phyloP scores from a whole-genome alignment of 768 basidiomycete species.

The Rhodotorula babjevae region DNA sequence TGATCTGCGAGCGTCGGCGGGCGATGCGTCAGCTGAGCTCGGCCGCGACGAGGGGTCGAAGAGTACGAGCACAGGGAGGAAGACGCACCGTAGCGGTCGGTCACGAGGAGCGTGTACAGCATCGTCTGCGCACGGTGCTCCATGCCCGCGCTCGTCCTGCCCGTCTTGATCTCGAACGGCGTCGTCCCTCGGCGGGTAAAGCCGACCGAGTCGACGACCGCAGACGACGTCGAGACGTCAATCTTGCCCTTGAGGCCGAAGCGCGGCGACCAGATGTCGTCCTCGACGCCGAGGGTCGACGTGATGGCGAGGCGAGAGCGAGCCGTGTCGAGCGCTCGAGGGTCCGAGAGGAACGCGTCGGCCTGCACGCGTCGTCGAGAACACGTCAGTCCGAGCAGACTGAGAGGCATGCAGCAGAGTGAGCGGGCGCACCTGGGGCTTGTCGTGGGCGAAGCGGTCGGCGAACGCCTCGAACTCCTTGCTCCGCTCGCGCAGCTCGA shows the following conservation, averaged over 20 bases:
- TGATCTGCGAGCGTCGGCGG: conserved; percentile 51
- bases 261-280: conserved; percentile 94
- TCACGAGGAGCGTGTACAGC: conserved; percentile 84
- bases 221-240: conserved; percentile 75
- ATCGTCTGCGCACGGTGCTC: conserved; percentile 98
- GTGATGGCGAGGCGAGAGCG: conserved; percentile 65
- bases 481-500: conserved; percentile 46
- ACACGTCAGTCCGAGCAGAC: conserved; percentile 63
- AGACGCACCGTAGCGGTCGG: conserved; percentile 71
- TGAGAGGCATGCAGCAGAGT: conserved; percentile 55
- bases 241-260: conserved; percentile 94
- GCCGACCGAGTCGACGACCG: conserved; percentile 54
- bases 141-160: conserved; percentile 67
- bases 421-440: conserved; percentile 57
- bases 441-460: conserved; percentile 59
- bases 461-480: conserved; percentile 46
- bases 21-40: not conserved
- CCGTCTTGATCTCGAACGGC: conserved; percentile 96
- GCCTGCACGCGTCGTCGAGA: conserved; percentile 51
- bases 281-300: conserved; percentile 79
- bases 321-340: conserved; percentile 55
- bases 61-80: too few relatives aligned
- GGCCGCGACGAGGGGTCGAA: too few relatives aligned
- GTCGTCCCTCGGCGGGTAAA: conserved; percentile 47
- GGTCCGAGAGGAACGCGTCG: conserved; percentile 64